A percentile compares a stretch with the other conserved stretches of the same genome.
Evolutionary conservation across 164 flowering plant genomes (phyloP).

Genomic region (Cinnamomum chago): DNA sequence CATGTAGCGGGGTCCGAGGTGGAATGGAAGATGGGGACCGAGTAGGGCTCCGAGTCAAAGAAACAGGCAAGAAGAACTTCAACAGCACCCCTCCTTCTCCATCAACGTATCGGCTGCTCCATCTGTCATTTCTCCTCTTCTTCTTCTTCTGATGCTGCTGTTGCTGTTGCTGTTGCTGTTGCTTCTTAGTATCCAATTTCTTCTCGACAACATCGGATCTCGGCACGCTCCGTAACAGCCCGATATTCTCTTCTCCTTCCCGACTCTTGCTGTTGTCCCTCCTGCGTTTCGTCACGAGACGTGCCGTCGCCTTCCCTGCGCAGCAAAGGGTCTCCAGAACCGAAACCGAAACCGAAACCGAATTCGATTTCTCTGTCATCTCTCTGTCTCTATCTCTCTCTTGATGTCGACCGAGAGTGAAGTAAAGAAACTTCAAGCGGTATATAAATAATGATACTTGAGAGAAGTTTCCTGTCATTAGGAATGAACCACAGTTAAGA

Average conservation of each 20-base stretch:
- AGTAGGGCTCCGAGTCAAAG: neutral
- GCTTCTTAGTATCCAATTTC: neutral
- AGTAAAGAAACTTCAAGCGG: too few species aligned
- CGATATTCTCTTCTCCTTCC: neutral
- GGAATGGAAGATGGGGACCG: neutral
- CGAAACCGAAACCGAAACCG: neutral
- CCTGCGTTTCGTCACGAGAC: neutral
- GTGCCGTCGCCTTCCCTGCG: neutral
- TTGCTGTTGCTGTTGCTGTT: too few species aligned
- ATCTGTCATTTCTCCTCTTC: neutral
- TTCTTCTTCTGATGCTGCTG: neutral
- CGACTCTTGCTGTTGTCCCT: neutral
- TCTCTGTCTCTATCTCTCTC: too few species aligned
- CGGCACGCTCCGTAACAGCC: neutral
- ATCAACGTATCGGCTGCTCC: neutral
- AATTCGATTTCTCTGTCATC: neutral
- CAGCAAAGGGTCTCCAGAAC: neutral
- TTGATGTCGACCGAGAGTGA: too few species aligned
- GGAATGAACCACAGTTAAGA: too few species aligned
- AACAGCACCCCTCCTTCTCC: neutral
- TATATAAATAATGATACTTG: too few species aligned
- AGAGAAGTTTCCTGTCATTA: too few species aligned
- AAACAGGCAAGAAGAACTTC: neutral
- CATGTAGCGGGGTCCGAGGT: neutral
- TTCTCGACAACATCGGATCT: neutral